A percentile compares a stretch with the other conserved stretches of the same genome.
Conservation (phyloP, 2,329 filamentous ascomycete genomes). For the Elsinoe necatrix region DNA sequence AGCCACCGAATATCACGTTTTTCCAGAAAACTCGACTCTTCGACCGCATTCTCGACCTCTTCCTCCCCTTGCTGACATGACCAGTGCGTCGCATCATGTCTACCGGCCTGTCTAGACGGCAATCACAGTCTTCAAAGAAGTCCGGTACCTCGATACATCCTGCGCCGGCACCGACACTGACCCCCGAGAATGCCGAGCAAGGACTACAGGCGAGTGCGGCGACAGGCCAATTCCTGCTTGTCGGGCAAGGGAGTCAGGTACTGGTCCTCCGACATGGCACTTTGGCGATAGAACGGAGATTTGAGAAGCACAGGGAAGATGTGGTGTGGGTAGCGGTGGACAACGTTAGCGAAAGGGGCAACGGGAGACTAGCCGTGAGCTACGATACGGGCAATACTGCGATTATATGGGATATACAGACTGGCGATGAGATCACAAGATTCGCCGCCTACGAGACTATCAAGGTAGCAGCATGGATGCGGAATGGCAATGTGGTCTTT, state of each 20-base stretch:
- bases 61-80: constrained; percentile 17
- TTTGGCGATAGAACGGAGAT: constrained; percentile 76
- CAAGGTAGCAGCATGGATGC: constrained; percentile 85
- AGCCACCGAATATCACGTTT: constrained; percentile 14
- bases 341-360: constrained; percentile 78
- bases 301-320: constrained; percentile 74
- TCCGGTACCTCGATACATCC: constrained; percentile 23
- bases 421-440: constrained; percentile 80
- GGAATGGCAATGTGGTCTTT: constrained; percentile 92
- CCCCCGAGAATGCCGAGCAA: constrained; percentile 39
- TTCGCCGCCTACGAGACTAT: constrained; percentile 87
- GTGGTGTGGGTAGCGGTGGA: constrained; percentile 80
- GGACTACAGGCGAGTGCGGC: constrained; percentile 81
- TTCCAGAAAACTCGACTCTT: constrained; percentile 14
- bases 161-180: constrained; percentile 37
- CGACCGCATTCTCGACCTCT: constrained; percentile 17
- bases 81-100: constrained; percentile 34
- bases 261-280: constrained; percentile 90
- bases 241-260: constrained; percentile 71
- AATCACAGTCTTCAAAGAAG: constrained; percentile 12
- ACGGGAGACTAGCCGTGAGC: constrained; percentile 79
- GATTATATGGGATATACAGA: constrained; percentile 94
- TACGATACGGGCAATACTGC: constrained; percentile 86
- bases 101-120: constrained; percentile 8
- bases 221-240: constrained; percentile 83